These are phyloP conservation scores for Hansenula lynferdii DNA, from an alignment of 1,139 yeast species.

Conservation along the genomic window DNA sequence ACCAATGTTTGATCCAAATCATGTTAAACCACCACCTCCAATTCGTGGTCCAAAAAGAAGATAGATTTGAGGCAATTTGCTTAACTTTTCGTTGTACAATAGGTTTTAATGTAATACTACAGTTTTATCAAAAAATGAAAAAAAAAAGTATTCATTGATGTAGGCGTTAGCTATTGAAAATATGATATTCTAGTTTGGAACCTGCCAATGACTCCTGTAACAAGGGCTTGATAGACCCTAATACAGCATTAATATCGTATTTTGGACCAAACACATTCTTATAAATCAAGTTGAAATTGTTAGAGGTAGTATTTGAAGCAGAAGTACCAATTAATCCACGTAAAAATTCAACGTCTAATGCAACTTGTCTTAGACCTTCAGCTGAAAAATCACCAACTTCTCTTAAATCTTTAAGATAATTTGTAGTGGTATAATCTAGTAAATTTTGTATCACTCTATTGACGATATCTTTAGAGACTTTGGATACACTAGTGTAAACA, in stretches of 20 bases:
- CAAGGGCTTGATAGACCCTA: constrained; percentile 8
- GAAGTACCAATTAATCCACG: constrained; percentile 22
- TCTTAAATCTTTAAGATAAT: constrained; percentile 40
- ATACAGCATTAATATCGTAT: constrained; percentile 5
- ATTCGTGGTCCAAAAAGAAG: constrained; percentile 55
- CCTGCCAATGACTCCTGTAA: constrained; percentile 14
- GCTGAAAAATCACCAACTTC: constrained; percentile 28
- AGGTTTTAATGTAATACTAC: not conserved
- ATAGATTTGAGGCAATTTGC: constrained; percentile 10
- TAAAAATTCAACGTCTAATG: constrained; percentile 35
- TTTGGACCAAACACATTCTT: constrained; percentile 10
- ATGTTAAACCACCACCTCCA: constrained; percentile 65
- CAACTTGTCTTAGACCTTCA: constrained; percentile 31
- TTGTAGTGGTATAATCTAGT: constrained; percentile 38
- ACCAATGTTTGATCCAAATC: constrained; percentile 76
- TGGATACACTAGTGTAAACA: constrained; percentile 46
- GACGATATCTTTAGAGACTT: constrained; percentile 42
- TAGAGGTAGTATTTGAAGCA: constrained; percentile 10
- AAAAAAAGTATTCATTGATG: not conserved
- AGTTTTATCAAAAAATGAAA: not conserved
- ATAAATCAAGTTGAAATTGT: constrained; percentile 18
- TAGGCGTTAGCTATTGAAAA: constrained; percentile 12
- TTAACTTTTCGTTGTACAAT: constrained; percentile 2
- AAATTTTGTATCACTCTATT: constrained; percentile 39
- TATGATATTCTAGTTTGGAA: constrained; percentile 17